Evolutionary conservation across 208 protist species (phyloP).

Genomic region (Leishmania lainsoni): DNA sequence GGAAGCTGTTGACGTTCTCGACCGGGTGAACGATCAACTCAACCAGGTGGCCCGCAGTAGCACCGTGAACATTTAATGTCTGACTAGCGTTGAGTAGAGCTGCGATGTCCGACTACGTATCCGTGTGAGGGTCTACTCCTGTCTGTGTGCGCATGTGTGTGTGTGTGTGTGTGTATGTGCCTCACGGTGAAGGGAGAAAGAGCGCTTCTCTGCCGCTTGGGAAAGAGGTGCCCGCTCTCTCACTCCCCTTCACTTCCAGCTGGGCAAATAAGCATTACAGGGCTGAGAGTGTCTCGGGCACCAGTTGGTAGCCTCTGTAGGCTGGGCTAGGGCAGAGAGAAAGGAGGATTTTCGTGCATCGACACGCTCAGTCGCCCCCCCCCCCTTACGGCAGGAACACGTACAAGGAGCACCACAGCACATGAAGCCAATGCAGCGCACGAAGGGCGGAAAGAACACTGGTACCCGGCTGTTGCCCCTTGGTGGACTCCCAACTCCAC

Average conservation of each 20-base stretch:
- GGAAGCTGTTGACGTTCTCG: neutral
- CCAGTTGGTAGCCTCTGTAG: neutral
- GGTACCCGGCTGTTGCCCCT: neutral
- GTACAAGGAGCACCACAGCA: neutral
- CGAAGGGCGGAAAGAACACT: neutral
- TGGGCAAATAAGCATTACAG: neutral
- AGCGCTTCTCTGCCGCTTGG: neutral
- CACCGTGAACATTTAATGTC: neutral
- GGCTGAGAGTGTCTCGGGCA: neutral
- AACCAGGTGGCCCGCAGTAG: slow-evolving; percentile 19
- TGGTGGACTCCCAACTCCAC: neutral
- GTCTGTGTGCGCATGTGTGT: neutral
- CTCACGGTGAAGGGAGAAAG: slow-evolving; percentile 7
- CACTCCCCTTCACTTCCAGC: neutral
- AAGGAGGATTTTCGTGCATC: neutral
- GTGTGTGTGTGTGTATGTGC: neutral
- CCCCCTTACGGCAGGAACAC: neutral
- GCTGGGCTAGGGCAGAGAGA: neutral
- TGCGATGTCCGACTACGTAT: neutral
- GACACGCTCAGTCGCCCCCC: neutral
- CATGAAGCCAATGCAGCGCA: neutral
- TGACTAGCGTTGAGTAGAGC: neutral
- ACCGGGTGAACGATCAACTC: slow-evolving; percentile 26
- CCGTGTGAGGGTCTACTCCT: neutral
- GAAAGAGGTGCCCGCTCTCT: neutral